Evolutionary conservation across 2,329 filamentous ascomycete species (phyloP).

Genomic region (Aspergillus ibericus): DNA sequence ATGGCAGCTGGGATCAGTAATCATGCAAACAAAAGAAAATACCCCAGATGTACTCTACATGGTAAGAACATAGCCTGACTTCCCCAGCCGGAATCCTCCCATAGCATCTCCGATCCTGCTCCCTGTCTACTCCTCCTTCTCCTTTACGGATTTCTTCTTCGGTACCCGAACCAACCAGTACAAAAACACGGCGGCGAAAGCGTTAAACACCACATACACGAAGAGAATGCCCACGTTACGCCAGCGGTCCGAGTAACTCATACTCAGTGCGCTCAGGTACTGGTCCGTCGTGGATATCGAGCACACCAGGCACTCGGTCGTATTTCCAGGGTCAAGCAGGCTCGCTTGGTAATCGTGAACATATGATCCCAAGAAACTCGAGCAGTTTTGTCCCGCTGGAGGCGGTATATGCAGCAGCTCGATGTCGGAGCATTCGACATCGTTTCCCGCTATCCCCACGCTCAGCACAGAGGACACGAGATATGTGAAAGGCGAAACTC

Average conservation of each 20-base stretch:
- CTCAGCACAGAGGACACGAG: constrained; percentile 45
- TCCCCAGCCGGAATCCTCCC: no score
- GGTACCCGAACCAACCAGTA: constrained; percentile 59
- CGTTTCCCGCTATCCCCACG: constrained; percentile 32
- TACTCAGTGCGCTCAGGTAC: constrained; percentile 51
- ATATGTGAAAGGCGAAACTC: constrained; percentile 66
- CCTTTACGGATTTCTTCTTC: constrained; percentile 46
- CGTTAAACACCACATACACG: constrained; percentile 55
- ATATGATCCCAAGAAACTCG: constrained; percentile 61
- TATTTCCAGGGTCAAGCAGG: constrained; percentile 62
- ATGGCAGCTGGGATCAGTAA: neutral
- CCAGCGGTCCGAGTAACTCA: constrained; percentile 50
- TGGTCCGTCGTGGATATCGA: constrained; percentile 45
- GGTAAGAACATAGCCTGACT: neutral
- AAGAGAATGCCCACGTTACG: constrained; percentile 58
- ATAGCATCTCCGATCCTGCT: neutral
- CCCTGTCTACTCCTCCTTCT: constrained; percentile 31
- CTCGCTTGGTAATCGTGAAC: constrained; percentile 56
- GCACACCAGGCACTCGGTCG: constrained; percentile 58
- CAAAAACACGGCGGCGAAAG: constrained; percentile 49
- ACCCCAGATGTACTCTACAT: neutral
- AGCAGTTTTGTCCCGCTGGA: constrained; percentile 64
- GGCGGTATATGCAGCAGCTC: constrained; percentile 42
- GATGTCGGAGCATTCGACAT: constrained; percentile 34
- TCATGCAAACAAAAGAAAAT: neutral